Conservation (phyloP, 805 yeast species). For the Barnettozyma pratensis region DNA sequence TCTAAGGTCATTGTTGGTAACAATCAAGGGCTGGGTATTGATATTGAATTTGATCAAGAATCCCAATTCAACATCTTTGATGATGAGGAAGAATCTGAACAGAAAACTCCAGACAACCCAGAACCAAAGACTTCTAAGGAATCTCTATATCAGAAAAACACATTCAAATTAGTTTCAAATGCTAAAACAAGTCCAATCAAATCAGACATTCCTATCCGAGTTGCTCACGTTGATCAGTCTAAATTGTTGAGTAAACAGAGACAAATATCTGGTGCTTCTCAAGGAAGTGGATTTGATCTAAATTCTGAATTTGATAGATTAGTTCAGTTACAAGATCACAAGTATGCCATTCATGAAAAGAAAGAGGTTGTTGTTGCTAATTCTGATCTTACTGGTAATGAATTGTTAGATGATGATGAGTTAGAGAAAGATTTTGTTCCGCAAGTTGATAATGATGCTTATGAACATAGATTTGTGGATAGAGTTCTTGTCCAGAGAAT, state of each 20-base stretch:
- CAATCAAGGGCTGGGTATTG: conserved; percentile 19
- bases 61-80: conserved; percentile 5
- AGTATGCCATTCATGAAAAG: conserved; percentile 13
- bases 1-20: conserved; percentile 18
- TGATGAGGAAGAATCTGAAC: background rate
- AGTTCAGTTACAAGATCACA: conserved; percentile 15
- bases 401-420: conserved; percentile 3
- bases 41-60: conserved; percentile 19
- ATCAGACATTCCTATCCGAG: background rate
- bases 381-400: background rate
- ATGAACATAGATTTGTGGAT: conserved; percentile 2
- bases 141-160: background rate
- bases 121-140: background rate
- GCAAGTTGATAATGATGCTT: conserved; percentile 7
- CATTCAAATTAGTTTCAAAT: conserved; percentile 5
- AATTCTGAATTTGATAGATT: conserved; percentile 19
- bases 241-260: conserved; percentile 1
- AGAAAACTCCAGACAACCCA: background rate
- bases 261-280: conserved; percentile 14
- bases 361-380: conserved; percentile 13
- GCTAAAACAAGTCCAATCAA: conserved; percentile 1
- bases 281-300: conserved; percentile 14
- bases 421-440: conserved; percentile 13
- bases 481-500: conserved; percentile 5
- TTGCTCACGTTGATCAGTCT: background rate